Base-by-base conservation (phyloP, 2,329 filamentous ascomycete genomes). In the Ramichloridium luteum region DNA sequence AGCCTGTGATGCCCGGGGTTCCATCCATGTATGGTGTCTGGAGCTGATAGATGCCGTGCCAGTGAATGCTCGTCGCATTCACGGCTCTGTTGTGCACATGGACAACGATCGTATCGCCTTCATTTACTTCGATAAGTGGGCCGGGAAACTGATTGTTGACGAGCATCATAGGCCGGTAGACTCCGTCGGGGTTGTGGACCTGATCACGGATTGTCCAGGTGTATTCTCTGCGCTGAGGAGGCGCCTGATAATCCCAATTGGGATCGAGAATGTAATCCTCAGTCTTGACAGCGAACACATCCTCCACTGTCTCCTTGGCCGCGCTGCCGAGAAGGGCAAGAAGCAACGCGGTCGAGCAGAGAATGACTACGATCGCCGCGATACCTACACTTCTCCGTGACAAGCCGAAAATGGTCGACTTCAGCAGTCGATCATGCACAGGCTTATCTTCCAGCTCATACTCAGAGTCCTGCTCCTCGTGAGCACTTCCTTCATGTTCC, bases 1-100 rank as follows among this genome's bases (percentile, higher is more conserved):
- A 79, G 46, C 79, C 73, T 0, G 70, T 75, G 9, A 77, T 58
- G 26, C 71, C 73, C 0, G 71, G 61, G 2, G 74, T 68, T 2
- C 76, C 77, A 42, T 80, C 76, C 70, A 78, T 77, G 38, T 60
- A 62, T 40, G 74, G 77, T 1, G 74, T 77, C 6, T 73, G 74
- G 36, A 74, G 76, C 44, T 81, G 77, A 44, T 70, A 77, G 37
- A 82, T 66, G 12, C 77, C 77, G 42, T 81, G 77, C 56, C 75
- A 81, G 47, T 81, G 77, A 3, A 81, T 63, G 6, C 72, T 72
- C 2, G 66, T 66, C 22, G 57, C 46, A 41, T 80, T 76, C 12
- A 55, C 51, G 2, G 72, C 68, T 15, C 64, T 58, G 42, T 83
- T 83, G 38, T 67, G 54, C 16, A 84, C 63, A 13, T 77, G 68